Evolutionary conservation across 2,329 filamentous ascomycete species (phyloP).

Genomic region (Ilyonectria sp.): DNA sequence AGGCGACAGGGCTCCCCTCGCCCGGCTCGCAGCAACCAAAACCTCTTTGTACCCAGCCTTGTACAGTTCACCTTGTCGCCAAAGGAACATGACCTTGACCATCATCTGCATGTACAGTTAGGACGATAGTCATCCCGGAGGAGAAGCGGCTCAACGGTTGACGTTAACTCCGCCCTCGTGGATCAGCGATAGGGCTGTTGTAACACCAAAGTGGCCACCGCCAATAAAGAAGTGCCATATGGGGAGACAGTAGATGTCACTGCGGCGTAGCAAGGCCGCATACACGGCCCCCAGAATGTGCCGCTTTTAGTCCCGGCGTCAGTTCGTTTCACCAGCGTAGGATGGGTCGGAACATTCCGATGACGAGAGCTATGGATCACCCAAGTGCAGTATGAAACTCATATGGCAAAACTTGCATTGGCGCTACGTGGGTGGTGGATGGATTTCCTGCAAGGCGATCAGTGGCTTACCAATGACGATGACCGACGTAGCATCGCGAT

Average conservation of each 20-base stretch:
- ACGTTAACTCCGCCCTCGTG: too few relatives aligned
- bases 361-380: background rate
- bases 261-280: too few relatives aligned
- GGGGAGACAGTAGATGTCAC: too few relatives aligned
- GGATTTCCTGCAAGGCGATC: background rate
- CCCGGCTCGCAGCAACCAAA: background rate
- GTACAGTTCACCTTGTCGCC: background rate
- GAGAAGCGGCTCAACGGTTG: background rate
- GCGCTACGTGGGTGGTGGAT: background rate
- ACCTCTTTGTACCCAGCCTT: background rate
- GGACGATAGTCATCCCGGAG: background rate
- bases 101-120: background rate
- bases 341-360: background rate
- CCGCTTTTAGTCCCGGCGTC: background rate
- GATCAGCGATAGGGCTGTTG: background rate
- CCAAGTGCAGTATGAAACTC: background rate
- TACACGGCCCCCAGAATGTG: background rate
- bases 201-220: background rate
- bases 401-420: background rate
- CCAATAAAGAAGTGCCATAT: too few relatives aligned
- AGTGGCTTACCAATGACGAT: background rate
- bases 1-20: background rate
- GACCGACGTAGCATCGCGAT: background rate
- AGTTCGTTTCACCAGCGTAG: background rate
- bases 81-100: background rate